Evolutionary conservation across 192 early-diverging fungal genomes (phyloP), one percentile per base, ranked within the genome.

Genomic region (Coemansia sp.): DNA sequence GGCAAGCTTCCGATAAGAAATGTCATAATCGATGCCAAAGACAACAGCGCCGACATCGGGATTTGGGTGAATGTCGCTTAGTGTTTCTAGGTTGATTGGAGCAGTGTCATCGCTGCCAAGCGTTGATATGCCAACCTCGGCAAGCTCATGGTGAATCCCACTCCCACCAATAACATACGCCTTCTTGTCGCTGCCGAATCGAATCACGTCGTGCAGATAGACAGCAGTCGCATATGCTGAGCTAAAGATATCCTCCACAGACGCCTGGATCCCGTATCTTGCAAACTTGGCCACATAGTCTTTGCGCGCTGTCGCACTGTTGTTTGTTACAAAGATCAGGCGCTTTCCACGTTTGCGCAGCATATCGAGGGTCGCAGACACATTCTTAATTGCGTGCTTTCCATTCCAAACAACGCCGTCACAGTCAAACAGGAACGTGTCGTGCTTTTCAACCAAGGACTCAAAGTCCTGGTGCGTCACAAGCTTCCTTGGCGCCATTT

Each of bases 361-460:
- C 58, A 86, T 71, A n/a, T 84, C 74, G 62, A 99, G 85, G 0
- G 92, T 85, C 28, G 92, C 86, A 21, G 71, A 67, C 2, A 94
- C 87, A 31, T 87, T 85, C 15, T 86, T 81, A 64, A 99, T 72
- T 1, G 88, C 70, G 1, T 84, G 64, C 70, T 79, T 84, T 37
- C 92, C 92, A 52, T 86, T 86, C 97, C 97, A 99, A 43, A 99
- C 84, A 29, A 99, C 97, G 89, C 96, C 97, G 83, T 99, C 97
- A 82, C 94, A 97, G 82, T 99, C 97, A 46, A 99, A 89, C 56
- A 99, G 76, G 64, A 96, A 98, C 16, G 92, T 99, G 72, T 99
- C 95, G 62, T 86, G 89, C 42, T 78, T 77, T 69, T 93, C 91
- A 31, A 97, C 67, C 91, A 94, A 6, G 13, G 61, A 34, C 60